Evolutionary conservation across 176 grass and related monocot genomes (phyloP), one percentile per base, ranked within the genome.

Genomic region (Oryza meyeriana): DNA sequence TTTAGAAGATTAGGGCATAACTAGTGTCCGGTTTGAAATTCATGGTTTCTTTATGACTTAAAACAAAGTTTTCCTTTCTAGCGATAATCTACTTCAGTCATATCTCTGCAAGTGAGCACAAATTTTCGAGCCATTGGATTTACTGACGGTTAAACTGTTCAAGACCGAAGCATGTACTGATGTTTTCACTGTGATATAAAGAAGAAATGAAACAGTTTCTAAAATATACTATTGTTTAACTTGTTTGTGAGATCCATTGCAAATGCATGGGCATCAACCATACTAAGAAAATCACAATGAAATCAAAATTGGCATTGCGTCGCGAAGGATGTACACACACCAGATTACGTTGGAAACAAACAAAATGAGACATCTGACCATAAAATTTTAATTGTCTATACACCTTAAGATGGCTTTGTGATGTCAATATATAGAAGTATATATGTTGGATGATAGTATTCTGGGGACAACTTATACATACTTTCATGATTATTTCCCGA

Each of bases 401-500:
- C 32, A 64, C 55, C 30, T 25, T 73, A 29, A 6, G 25, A 31
- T 32, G 22, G 75, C 32, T 13, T 26, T 8, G 30, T 50, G 30
- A 47, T 63, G 40, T 72, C 41, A 57, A 58, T 16, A 45, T 88
- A 71, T 29, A 70, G 5, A 62, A 26, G 18, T 67, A 72, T 52
- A 77, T 3, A 76, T 34, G 29, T 59, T 32, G 4, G 36, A 71
- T 48, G 35, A 24, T 34, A 48, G 26, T 47, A 59, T 42, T 44
- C 1, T 35, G 10, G 44, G 32, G 33, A 16, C 20, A 72, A 77
- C 72, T 86, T 81, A 61, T 35, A 86, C 73, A 82, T 73, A 66
- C 16, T 77, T 47, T 82, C 27, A 77, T n/a, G 87, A 64, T 76
- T 66, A 71, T 82, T 85, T 86, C 61, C 79, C 10, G 0, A 50